These are phyloP conservation scores for Coemansia sp. DNA, from an alignment of 192 early-diverging fungal species.

Conservation along the genomic window DNA sequence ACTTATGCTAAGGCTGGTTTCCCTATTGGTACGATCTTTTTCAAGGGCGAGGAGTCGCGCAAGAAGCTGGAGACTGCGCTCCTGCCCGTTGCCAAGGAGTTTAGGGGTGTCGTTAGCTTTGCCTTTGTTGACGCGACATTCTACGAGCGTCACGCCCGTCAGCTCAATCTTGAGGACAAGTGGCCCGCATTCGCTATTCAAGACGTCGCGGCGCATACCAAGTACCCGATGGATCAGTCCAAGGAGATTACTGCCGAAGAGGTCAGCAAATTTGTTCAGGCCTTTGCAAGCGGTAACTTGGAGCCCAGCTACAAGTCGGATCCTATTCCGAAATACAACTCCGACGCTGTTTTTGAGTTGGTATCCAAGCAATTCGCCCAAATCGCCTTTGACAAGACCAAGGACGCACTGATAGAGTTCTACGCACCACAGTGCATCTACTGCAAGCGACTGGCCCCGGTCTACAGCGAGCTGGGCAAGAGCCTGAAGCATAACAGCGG, in stretches of 20 bases:
- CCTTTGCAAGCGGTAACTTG: constrained; percentile 63
- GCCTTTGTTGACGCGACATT: constrained; percentile 84
- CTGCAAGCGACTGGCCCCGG: constrained; percentile 70
- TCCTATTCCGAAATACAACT: constrained; percentile 73
- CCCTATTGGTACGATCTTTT: constrained; percentile 88
- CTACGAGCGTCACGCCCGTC: constrained; percentile 77
- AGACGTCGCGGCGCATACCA: constrained; percentile 63
- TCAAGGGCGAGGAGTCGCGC: constrained; percentile 61
- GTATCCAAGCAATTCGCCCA: constrained; percentile 78
- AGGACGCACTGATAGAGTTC: constrained; percentile 91
- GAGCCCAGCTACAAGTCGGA: constrained; percentile 76
- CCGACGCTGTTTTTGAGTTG: constrained; percentile 82
- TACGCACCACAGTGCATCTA: constrained; percentile 84
- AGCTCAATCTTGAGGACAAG: constrained; percentile 76
- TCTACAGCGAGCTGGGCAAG: constrained; percentile 80
- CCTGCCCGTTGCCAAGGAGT: constrained; percentile 69
- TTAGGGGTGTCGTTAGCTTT: constrained; percentile 81
- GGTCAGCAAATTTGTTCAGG: constrained; percentile 60
- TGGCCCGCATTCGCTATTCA: constrained; percentile 97
- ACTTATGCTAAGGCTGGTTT: constrained; percentile 76
- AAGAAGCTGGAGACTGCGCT: constrained; percentile 55
- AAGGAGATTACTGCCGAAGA: constrained; percentile 59
- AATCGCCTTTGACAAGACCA: constrained; percentile 76
- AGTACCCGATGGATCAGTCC: constrained; percentile 78
- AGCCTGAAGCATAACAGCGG: constrained; percentile 39